Base-by-base conservation (phyloP, 305 asterid species). In the Fraxinus paxiana region DNA sequence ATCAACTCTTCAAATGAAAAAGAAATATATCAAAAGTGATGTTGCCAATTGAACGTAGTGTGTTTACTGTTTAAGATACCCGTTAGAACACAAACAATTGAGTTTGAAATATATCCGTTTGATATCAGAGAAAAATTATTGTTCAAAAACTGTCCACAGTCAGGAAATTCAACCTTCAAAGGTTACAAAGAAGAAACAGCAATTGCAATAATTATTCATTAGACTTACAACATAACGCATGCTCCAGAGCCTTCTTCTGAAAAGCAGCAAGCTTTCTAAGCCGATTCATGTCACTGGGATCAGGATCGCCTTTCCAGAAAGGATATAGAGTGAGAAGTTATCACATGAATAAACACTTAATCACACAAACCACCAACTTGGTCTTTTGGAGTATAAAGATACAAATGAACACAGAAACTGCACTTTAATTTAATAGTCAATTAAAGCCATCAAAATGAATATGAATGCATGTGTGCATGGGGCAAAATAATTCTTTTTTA, bases 211-310 rank as follows among this genome's bases (percentile, higher is more conserved):
- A 33, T 5, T 10, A 75, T 82, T 61, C 26, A 83, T n/a, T 74
- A 6, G 87, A 59, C 97, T 88, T 88, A 94, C 98, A 95, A 12
- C 91, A 88, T 75, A 96, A 83, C 38, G 97, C 97, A 79, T 96
- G 98, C 80, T 91, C 93, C 69, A 94, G 87, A 78, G 87, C 93
- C 88, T 84, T 94, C 85, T 84, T 92, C 79, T 96, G 99, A 37
- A 96, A 96, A 73, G 91, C 90, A 5, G 97, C 94, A 28, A 96
- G 98, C 85, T 91, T 91, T 48, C 79, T 88, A 8, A 94, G 91
- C 76, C 99, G 87, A 79, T 77, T 79, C 41, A 75, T 9, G 26
- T 88, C 89, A 35, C 77, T 81, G 9, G 73, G 24, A 81, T 82
- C 87, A 3, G 86, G 74, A 56, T 37, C 22, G 78, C 87, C 90